Conservation (phyloP, 2,329 filamentous ascomycete species). For the Colletotrichum musicola region DNA sequence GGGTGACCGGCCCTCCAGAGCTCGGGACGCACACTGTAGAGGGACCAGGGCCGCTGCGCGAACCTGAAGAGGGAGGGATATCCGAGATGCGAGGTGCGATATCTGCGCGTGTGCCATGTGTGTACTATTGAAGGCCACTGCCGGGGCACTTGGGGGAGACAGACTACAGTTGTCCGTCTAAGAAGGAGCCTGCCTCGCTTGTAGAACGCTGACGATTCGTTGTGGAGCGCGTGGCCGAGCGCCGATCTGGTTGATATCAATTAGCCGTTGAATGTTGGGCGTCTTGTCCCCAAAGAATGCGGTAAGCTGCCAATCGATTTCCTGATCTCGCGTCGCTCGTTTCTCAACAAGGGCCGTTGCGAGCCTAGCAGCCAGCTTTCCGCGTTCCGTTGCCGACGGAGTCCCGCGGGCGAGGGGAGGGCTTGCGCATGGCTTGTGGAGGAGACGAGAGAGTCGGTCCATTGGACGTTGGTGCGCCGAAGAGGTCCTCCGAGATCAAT, state of each 20-base stretch:
- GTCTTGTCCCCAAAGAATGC: constrained; percentile 2
- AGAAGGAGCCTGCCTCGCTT: not conserved
- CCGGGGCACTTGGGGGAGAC: constrained; percentile 19
- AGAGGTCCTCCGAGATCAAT: constrained; percentile 5
- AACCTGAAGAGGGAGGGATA: constrained; percentile 22
- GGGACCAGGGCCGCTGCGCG: constrained; percentile 16
- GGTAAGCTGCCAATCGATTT: not conserved
- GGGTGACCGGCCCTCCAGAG: constrained; percentile 18
- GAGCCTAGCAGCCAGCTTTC: constrained; percentile 3
- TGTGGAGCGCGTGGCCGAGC: constrained; percentile 19
- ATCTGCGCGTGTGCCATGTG: not conserved
- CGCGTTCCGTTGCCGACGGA: constrained; percentile 25
- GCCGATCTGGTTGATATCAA: constrained; percentile 13
- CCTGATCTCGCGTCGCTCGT: not conserved
- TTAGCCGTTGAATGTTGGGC: not conserved
- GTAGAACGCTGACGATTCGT: constrained; percentile 30
- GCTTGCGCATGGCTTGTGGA: constrained; percentile 13
- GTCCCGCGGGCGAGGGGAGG: constrained; percentile 5
- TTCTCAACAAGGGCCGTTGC: not conserved
- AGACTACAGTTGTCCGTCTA: not conserved
- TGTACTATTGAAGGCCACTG: constrained; percentile 16
- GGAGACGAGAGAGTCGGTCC: constrained; percentile 19
- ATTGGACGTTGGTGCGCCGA: constrained; percentile 14
- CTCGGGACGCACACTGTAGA: constrained; percentile 10
- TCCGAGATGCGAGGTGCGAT: constrained; percentile 4